Evolutionary conservation across 208 protist species (phyloP), one percentile per base, ranked within the genome.

Genomic region (Endotrypanum monterogeii): DNA sequence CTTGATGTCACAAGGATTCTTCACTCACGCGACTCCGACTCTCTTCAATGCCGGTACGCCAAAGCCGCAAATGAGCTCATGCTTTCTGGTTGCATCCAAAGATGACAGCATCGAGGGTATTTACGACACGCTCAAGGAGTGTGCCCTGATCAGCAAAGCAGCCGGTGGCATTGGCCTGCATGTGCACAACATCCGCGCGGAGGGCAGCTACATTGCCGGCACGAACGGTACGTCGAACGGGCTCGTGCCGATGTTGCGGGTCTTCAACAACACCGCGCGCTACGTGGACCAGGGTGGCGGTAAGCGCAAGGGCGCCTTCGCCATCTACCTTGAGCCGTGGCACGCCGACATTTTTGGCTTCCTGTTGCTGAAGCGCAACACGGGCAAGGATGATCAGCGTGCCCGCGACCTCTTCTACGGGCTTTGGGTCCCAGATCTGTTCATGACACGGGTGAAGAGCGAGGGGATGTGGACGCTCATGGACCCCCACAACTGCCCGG

Each of bases 311-410:
- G 99, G 99, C 39, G 97, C 98, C 48, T 99, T 99, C 86, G 98
- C 99, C 58, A 85, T 99, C 32, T 99, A 99, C 83, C 90, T 99
- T 0, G 99, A 99, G 91, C 99, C 99, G 66, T 99, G 99, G 99
- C 99, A 99, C 83, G 95, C 98, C 1, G 99, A 99, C 75, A 90
- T 99, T 44, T 98, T 99, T 58, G 96, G 98, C 23, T 99, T 99
- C 74, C 71, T 99, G 18, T 91, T 99, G 54, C 86, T 99, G 32
- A 98, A 97, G 86, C 99, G 98, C 85, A 99, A 99, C 85, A 97
- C 92, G 28, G 99, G 99, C 41, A 99, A 98, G 78, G 99, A 99
- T 50, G 99, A 99, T 63, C 90, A 94, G 65, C 91, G 96, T 39
- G 95, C 95, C n/a, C 92, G 99, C 67, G 99, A 99, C 83, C 92